Base-by-base conservation (phyloP, 441 rosid genomes). In the Erodium moschatum region DNA sequence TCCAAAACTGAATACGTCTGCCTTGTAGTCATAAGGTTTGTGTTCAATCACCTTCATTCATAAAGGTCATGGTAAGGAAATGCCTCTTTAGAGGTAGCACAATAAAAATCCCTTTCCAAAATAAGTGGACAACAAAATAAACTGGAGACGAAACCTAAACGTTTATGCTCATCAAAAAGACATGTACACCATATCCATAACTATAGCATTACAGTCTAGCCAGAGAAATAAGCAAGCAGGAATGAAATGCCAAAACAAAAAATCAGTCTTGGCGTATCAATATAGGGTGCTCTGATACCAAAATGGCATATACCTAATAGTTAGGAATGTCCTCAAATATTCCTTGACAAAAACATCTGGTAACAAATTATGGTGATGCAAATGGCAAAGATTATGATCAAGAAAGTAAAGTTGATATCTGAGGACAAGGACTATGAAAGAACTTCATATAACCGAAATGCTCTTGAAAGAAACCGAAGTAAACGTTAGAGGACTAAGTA, bases 1-100 rank as follows among this genome's bases (percentile, higher is more conserved):
- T 31, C 89, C 97, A 73, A 89, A 94, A 78, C 97, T 94, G 78
- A 91, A 94, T 66, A 88, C 83, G 80, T 91, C 99, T 65, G 92
- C 97, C 83, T 81, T 94, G 75, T 89, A 84, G 80, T 91, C 90
- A 70, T 94, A 91, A 16, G 89, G 93, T 70, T 82, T 88, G 85
- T 91, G 99, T 75, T 86, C 96, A 74, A 94, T 91, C 67, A 94
- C 97, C 98, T 94, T 77, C 81, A 78, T 70, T 73, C 75, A 80
- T 50, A 29, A 79, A 80, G 77, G 66, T 75, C 67, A 58, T 61
- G 42, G 70, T 78, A 18, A 78, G 65, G 44, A 69, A 78, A 46
- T 40, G 52, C 61, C 20, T 4, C 42, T 48, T 56, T 7, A 19
- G 12, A 56, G 10, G 62, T 19, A 54, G 24, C 24, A 8, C 62